These are phyloP conservation scores for Diaporthe aspalathi DNA, from an alignment of 2,329 filamentous ascomycete genomes.

Conservation along the genomic window DNA sequence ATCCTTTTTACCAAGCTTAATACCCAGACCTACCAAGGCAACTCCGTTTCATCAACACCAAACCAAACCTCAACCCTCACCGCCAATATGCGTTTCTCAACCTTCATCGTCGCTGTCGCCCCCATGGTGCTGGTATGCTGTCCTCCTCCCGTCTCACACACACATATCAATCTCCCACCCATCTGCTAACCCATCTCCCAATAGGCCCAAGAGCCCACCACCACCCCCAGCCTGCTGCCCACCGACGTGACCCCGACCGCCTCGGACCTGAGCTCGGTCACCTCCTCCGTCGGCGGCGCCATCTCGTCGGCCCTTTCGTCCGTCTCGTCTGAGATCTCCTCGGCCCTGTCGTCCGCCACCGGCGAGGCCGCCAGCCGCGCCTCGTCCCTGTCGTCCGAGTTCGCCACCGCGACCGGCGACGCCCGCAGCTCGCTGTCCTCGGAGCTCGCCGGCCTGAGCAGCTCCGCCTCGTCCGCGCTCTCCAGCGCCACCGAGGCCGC, in stretches of 20 bases:
- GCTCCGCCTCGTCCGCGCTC: slow-evolving; percentile 35
- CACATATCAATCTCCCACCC: not conserved
- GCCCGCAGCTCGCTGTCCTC: slow-evolving; percentile 34
- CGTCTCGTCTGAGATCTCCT: slow-evolving; percentile 22
- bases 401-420: slow-evolving; percentile 46
- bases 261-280: slow-evolving; percentile 17
- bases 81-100: slow-evolving; percentile 62
- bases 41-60: not conserved
- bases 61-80: not conserved
- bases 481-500: slow-evolving; percentile 37
- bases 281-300: slow-evolving; percentile 42
- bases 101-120: slow-evolving; percentile 51
- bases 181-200: not conserved
- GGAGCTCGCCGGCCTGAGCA: slow-evolving; percentile 32
- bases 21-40: not conserved
- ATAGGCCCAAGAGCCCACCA: slow-evolving; percentile 1
- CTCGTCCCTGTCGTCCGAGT: slow-evolving; percentile 45
- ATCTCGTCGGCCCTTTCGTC: slow-evolving; percentile 40
- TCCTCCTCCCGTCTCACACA: no score
- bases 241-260: not conserved
- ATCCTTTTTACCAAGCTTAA: not conserved
- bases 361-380: slow-evolving; percentile 34
- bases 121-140: slow-evolving; percentile 32
- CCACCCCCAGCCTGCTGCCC: slow-evolving; percentile 3
- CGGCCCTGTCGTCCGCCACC: slow-evolving; percentile 44